Conservation (phyloP, 164 flowering plant species). For the Tetracentron sinense region DNA sequence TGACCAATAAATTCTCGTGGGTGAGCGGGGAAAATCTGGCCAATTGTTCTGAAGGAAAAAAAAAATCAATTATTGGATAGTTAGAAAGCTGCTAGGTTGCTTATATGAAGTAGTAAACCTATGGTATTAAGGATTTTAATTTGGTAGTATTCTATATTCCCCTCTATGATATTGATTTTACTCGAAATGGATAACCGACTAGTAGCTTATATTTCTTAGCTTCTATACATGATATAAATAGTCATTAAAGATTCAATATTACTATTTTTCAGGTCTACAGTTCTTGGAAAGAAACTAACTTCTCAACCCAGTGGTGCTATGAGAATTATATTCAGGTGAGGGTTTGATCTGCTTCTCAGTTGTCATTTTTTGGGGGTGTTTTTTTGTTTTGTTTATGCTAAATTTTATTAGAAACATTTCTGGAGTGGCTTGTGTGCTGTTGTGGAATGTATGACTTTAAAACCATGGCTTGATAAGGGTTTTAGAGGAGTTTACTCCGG, state of each 20-base stretch:
- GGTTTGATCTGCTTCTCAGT: not conserved
- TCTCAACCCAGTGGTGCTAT: conserved; percentile 95
- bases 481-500: not conserved
- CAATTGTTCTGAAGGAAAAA: no score
- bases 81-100: no score
- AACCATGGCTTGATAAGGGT: not conserved
- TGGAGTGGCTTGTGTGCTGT: not conserved
- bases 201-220: not conserved
- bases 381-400: no score
- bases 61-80: no score
- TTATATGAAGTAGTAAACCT: no score
- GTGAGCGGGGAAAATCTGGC: no score
- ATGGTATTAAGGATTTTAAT: no score
- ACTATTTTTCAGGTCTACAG: conserved; percentile 53
- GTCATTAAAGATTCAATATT: conserved; percentile 1
- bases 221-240: not conserved
- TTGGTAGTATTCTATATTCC: no score
- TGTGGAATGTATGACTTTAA: not conserved
- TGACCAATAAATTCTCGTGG: no score
- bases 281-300: conserved; percentile 91
- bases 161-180: no score
- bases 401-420: not conserved
- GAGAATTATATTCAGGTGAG: conserved; percentile 91
- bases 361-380: not conserved
- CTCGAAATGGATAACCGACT: no score